These are phyloP conservation scores for Ocimum tenuiflorum DNA, from an alignment of 257 asterid species.

Conservation along the genomic window DNA sequence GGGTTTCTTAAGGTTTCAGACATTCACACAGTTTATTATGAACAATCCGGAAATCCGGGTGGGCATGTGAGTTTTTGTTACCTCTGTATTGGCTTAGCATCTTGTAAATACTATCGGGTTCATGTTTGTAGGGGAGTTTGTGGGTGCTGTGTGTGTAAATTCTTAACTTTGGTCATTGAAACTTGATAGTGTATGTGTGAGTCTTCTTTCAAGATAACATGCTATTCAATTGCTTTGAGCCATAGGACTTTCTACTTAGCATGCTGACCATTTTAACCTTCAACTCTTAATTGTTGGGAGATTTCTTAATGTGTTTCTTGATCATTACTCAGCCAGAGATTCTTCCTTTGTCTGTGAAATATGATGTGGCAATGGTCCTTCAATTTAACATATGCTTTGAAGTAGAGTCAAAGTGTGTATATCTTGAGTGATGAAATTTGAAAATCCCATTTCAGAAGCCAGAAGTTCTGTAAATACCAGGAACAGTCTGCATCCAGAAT, in stretches of 20 bases:
- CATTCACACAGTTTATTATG: slow-evolving; percentile 74
- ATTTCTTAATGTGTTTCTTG: not conserved
- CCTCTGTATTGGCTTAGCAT: not conserved
- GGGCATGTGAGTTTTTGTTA: slow-evolving; percentile 65
- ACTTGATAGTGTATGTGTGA: not conserved
- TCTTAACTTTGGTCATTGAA: not conserved
- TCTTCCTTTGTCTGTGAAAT: not conserved
- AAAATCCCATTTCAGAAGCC: not conserved
- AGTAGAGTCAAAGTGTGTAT: not conserved
- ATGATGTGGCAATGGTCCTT: not conserved
- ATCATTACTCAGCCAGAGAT: not conserved
- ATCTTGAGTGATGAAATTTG: not conserved
- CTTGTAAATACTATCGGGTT: not conserved
- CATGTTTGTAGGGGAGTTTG: not conserved
- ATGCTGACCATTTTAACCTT: not conserved
- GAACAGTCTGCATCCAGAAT: not conserved
- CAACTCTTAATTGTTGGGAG: not conserved
- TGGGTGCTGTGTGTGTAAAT: not conserved
- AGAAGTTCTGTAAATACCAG: not conserved
- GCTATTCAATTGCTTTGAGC: not conserved
- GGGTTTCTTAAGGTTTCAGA: slow-evolving; percentile 87
- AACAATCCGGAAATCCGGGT: slow-evolving; percentile 90
- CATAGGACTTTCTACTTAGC: not conserved
- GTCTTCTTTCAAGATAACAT: not conserved
- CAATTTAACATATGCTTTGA: not conserved